Evolutionary conservation across 768 basidiomycete species (phyloP).

Genomic region (Kwoniella shandongensis): DNA sequence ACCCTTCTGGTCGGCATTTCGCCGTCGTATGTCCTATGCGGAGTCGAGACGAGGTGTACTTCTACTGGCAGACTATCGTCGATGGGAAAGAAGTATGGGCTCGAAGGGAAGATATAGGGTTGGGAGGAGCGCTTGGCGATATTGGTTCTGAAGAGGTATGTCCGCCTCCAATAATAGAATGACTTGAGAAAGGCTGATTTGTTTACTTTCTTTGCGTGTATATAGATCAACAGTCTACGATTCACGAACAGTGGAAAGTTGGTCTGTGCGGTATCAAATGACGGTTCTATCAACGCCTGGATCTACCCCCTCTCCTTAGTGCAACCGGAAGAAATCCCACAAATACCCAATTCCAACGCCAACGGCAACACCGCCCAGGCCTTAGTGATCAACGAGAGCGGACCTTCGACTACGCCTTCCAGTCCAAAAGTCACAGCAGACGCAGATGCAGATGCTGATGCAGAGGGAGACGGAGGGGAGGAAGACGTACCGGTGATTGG

Average conservation of each 20-base stretch:
- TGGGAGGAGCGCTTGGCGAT: slow-evolving; percentile 33
- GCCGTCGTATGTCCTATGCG: slow-evolving; percentile 39
- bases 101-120: slow-evolving; percentile 33
- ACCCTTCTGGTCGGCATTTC: slow-evolving; percentile 41
- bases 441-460: slow-evolving; percentile 9
- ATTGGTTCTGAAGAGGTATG: slow-evolving; percentile 44
- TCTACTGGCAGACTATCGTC: slow-evolving; percentile 24
- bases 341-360: background rate
- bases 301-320: slow-evolving; percentile 27
- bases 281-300: slow-evolving; percentile 43
- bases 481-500: slow-evolving; percentile 2
- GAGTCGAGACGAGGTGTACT: slow-evolving; percentile 43
- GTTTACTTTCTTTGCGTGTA: background rate
- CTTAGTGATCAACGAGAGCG: slow-evolving; percentile 9
- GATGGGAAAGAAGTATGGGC: slow-evolving; percentile 33
- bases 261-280: slow-evolving; percentile 45
- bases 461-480: too few relatives aligned
- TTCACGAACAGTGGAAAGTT: slow-evolving; percentile 40
- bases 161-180: background rate
- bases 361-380: slow-evolving; percentile 7
- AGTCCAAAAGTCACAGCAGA: slow-evolving; percentile 13
- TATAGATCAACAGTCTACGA: slow-evolving; percentile 42
- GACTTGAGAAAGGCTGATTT: too few relatives aligned
- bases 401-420: slow-evolving; percentile 13
- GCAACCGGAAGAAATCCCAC: slow-evolving; percentile 2